Evolutionary conservation across 768 basidiomycete species (phyloP), one percentile per base, ranked within the genome.

Genomic region (Macrocybe gigantea): DNA sequence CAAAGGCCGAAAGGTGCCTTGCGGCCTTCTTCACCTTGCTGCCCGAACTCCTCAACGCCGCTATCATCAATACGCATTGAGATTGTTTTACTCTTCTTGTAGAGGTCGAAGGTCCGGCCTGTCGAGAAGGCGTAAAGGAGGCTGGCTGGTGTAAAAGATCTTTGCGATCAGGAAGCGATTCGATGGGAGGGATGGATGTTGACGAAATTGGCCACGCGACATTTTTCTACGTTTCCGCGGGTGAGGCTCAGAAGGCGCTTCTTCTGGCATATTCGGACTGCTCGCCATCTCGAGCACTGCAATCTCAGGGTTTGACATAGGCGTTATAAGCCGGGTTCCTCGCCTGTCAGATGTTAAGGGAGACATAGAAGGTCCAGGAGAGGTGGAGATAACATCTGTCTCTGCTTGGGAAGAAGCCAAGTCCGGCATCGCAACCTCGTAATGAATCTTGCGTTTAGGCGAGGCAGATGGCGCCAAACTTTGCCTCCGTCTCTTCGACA

Each of bases 1-100:
- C 85, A 56, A 85, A 88, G 7, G 83, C 79, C 11, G 69, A 72
- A 37, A 74, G 63, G 52, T 78, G 72, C 49, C 83, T 70, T 52
- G 73, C 71, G 8, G 77, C 73, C 57, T 77, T 74, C 47, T 79
- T 65, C 15, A 69, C 64, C 13, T 66, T 67, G 10, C 71, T 72
- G 38, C 68, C 65, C 42, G 72, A 67, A 49, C 63, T 74, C 29
- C 80, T 78, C 29, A 73, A 56, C 5, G 82, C 82, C 44, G 78
- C 69, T 30, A 73, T 69, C 63, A 83, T 63, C 14, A 71, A 56
- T 9, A 58, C 22, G 37, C 64, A 57, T 11, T 46, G 49, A 13
- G 60, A 56, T 31, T 52, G 41, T 39, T 61, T 52, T 41, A 47
- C 35, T 45, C 41, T 51, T 22, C 56, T 54, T n/a, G 57, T 29